phyloP scores from a whole-genome alignment of 176 grass and related monocot genomes.

The Cymbopogon citratus region DNA sequence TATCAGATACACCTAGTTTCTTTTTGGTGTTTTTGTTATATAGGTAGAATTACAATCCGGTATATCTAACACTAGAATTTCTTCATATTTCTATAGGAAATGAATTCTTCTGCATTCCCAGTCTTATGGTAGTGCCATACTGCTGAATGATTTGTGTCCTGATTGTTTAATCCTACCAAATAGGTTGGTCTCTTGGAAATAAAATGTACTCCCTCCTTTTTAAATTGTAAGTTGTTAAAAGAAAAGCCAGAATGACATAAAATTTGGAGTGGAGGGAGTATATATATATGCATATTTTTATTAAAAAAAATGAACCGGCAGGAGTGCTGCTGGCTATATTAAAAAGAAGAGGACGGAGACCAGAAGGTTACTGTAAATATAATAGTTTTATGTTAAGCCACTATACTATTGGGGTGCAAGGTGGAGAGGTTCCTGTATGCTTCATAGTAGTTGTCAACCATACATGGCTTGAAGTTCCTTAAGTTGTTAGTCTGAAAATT shows the following conservation, averaged over 20 bases:
- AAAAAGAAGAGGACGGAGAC: background rate
- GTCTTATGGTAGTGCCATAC: background rate
- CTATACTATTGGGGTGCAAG: background rate
- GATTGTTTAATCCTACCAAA: background rate
- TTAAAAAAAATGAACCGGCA: background rate
- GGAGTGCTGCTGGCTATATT: background rate
- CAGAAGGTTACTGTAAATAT: background rate
- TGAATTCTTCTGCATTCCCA: background rate
- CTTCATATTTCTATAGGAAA: background rate
- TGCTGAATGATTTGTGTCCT: constrained; percentile 11
- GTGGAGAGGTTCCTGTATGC: background rate
- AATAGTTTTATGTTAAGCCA: background rate
- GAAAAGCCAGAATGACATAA: no score
- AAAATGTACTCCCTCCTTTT: background rate
- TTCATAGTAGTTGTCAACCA: background rate
- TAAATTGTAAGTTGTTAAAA: no score
- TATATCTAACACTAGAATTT: background rate
- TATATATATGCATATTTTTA: background rate
- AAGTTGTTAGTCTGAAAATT: constrained; percentile 6
- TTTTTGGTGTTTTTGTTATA: constrained; percentile 23
- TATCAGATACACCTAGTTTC: background rate
- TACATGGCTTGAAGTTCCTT: background rate
- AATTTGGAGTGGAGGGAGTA: no score
- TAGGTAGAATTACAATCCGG: constrained; percentile 1
- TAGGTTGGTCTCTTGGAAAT: background rate